phyloP scores from a whole-genome alignment of 208 protist species.

The Trichomonas gallinae region DNA sequence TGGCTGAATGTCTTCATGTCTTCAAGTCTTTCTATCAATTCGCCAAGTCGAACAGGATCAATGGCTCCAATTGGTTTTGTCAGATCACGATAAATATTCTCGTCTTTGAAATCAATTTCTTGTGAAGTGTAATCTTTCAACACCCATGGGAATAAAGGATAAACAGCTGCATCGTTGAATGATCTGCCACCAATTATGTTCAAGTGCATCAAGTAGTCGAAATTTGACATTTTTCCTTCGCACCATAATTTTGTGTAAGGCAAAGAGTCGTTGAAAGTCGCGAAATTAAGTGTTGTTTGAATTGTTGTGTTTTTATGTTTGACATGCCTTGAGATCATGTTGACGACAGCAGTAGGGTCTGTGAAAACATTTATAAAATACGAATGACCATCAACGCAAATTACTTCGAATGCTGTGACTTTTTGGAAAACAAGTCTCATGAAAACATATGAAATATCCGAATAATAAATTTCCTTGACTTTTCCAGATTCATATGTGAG shows the following conservation, averaged over 20 bases:
- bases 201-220: background rate
- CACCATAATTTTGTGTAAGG: background rate
- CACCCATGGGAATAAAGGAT: background rate
- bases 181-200: background rate
- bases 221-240: background rate
- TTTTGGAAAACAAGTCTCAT: background rate
- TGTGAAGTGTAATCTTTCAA: background rate
- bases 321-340: background rate
- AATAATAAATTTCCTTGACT: background rate
- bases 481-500: background rate
- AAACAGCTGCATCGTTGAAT: background rate
- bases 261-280: background rate
- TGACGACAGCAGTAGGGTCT: background rate
- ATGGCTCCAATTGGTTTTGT: conserved; percentile 54
- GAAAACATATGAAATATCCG: background rate
- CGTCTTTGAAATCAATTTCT: conserved; percentile 35
- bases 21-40: conserved; percentile 25
- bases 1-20: background rate
- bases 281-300: background rate
- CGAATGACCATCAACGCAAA: background rate
- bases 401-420: background rate
- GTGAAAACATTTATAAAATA: background rate
- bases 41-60: conserved; percentile 2
- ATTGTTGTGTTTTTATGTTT: background rate
- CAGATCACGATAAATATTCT: conserved; percentile 37